Base-by-base conservation (phyloP, 176 grass and related monocot species). In the Elaeis guineensis region DNA sequence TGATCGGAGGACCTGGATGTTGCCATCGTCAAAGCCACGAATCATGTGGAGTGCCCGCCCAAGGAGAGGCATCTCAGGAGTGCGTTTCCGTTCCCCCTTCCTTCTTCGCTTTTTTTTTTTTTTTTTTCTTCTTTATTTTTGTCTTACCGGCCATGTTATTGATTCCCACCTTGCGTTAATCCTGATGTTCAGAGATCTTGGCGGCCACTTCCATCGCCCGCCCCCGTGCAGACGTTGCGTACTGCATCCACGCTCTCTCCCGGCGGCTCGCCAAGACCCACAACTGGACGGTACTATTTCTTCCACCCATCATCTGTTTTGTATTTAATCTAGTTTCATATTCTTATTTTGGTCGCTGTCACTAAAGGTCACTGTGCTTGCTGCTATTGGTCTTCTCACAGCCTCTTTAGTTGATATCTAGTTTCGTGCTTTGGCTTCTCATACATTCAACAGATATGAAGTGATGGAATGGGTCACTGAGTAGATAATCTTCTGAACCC, bases 21-120 rank as follows among this genome's bases (percentile, higher is more conserved):
- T 75, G 83, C 87, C 69, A 90, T 90, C 78, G 86, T 96, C 19
- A 96, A 85, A 80, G 80, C 90, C 26, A 95, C 90, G 24, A 95
- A 95, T 73, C 90, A 95, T 66, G 77, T 95, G 54, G 90, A 95
- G 72, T 60, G 51, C 69, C 86, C 83, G 54, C 92, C 92, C 63
- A 96, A 96, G 79, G 87, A 90, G 73, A 75, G 92, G 25, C 78
- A 96, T 72, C 87, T 96, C 25, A 82, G 87, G 53, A 96, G 87
- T 96, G 69, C 44, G 80, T 32, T 63, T 68, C 21, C 21, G 58
- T 63, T 85, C 52, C 1, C 72, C 52, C 22, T 72, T 57, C 55
- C 56, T 12, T 16, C 15, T 25, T 5, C 17, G 14, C 21, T 74
- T 29, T 26, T 12, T 57, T 16, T 54, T 23, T 23, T 22, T 1